phyloP scores from a whole-genome alignment of 2,329 filamentous ascomycete species.

The Xylaria sp. region DNA sequence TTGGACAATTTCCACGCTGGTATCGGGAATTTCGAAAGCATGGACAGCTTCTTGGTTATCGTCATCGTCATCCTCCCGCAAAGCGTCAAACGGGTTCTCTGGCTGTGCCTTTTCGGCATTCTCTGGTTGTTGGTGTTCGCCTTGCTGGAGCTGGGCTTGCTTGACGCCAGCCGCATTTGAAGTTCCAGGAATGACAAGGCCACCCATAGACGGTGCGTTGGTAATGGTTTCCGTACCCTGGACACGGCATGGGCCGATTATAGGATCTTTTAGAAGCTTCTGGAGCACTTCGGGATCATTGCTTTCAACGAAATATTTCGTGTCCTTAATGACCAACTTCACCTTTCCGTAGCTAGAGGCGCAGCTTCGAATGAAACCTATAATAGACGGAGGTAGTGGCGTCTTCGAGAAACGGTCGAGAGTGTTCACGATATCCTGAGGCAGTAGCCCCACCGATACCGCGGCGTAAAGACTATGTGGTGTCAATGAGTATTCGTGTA shows the following conservation, averaged over 20 bases:
- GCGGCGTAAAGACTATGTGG: slow-evolving; percentile 95
- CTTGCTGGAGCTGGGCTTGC: slow-evolving; percentile 67
- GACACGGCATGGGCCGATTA: slow-evolving; percentile 82
- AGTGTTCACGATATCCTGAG: slow-evolving; percentile 88
- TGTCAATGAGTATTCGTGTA: slow-evolving; percentile 94
- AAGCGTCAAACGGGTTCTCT: slow-evolving; percentile 75
- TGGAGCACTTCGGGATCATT: slow-evolving; percentile 88
- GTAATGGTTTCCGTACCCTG: slow-evolving; percentile 79
- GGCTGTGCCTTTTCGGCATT: slow-evolving; percentile 65
- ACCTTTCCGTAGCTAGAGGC: slow-evolving; percentile 95
- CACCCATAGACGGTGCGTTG: slow-evolving; percentile 86
- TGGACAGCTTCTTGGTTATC: slow-evolving; percentile 90
- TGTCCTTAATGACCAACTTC: slow-evolving; percentile 93
- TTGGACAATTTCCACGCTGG: slow-evolving; percentile 85
- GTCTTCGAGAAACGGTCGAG: slow-evolving; percentile 91
- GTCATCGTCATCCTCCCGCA: slow-evolving; percentile 85
- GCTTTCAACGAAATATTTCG: slow-evolving; percentile 93
- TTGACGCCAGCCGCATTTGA: slow-evolving; percentile 90
- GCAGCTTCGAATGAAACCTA: slow-evolving; percentile 80
- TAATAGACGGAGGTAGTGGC: slow-evolving; percentile 82
- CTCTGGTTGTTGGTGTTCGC: slow-evolving; percentile 57
- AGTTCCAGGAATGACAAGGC: slow-evolving; percentile 91
- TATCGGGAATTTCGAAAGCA: slow-evolving; percentile 88
- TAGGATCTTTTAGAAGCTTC: slow-evolving; percentile 82
- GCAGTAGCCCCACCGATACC: slow-evolving; percentile 91